Evolutionary conservation across 2,329 filamentous ascomycete species (phyloP).

Genomic region (Sporothrix mexicana): DNA sequence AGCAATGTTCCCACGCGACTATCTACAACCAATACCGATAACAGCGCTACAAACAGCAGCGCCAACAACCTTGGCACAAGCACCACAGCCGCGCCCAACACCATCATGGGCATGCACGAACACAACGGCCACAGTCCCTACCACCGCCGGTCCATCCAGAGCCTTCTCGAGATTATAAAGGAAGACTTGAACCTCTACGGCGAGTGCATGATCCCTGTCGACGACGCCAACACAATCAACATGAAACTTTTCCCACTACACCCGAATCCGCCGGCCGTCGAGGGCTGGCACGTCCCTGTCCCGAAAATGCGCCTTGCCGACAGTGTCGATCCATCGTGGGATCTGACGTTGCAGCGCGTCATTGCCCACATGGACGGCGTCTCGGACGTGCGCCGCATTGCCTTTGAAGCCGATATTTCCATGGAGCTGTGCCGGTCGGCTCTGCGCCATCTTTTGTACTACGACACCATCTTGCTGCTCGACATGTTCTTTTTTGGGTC

Average conservation of each 20-base stretch:
- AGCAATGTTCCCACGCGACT: background rate
- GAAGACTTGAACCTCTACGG: slow-evolving; percentile 96
- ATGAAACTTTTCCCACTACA: slow-evolving; percentile 93
- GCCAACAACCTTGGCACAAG: slow-evolving; percentile 40
- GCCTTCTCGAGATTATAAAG: slow-evolving; percentile 77
- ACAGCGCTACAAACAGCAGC: background rate
- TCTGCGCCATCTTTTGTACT: slow-evolving; percentile 88
- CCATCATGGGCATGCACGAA: slow-evolving; percentile 16
- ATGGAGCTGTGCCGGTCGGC: slow-evolving; percentile 85
- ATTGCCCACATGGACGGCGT: slow-evolving; percentile 89
- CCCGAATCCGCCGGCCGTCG: slow-evolving; percentile 75
- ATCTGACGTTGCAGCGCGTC: slow-evolving; percentile 78
- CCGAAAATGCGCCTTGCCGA: slow-evolving; percentile 68
- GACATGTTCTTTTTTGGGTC: slow-evolving; percentile 95
- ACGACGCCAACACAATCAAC: slow-evolving; percentile 92
- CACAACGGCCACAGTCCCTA: slow-evolving; percentile 35
- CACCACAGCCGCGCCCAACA: slow-evolving; percentile 33
- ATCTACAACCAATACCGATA: too few species aligned
- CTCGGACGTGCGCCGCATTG: slow-evolving; percentile 85
- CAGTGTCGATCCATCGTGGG: slow-evolving; percentile 72
- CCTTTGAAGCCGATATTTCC: slow-evolving; percentile 82
- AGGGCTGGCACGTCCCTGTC: slow-evolving; percentile 90
- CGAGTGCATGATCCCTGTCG: slow-evolving; percentile 97
- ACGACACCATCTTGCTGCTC: slow-evolving; percentile 85
- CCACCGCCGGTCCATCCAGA: slow-evolving; percentile 73